Evolutionary conservation across 2,329 filamentous ascomycete genomes (phyloP).

Genomic region (Thermomyces lanuginosus): DNA sequence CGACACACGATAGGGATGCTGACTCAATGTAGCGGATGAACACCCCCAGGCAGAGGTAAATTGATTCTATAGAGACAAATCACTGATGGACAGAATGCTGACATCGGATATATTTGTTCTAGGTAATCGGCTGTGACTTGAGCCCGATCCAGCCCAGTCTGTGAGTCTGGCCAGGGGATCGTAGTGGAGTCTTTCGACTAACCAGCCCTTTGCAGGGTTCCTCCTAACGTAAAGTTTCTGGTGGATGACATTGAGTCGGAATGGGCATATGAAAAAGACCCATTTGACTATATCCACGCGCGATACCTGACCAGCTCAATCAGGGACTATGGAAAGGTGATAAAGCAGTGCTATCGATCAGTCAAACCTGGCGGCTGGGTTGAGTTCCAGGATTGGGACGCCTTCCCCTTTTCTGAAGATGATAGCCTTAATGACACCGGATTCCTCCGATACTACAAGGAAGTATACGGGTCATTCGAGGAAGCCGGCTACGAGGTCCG

Average conservation of each 20-base stretch:
- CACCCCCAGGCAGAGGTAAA: constrained; percentile 12
- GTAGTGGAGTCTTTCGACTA: too few species aligned
- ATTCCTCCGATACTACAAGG: too few species aligned
- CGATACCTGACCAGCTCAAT: constrained; percentile 27
- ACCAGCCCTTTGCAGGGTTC: constrained; percentile 21
- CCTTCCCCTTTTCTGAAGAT: constrained; percentile 28
- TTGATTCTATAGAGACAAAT: too few species aligned
- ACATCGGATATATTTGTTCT: too few species aligned
- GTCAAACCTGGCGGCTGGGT: constrained; percentile 31
- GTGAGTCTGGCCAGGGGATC: too few species aligned
- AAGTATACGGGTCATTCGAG: too few species aligned
- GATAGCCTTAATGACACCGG: too few species aligned
- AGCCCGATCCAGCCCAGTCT: constrained; percentile 6
- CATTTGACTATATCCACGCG: constrained; percentile 28
- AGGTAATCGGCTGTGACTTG: constrained; percentile 6
- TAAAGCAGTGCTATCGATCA: constrained; percentile 22
- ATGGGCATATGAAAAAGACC: constrained; percentile 17
- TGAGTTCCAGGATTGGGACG: constrained; percentile 30
- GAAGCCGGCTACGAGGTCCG: too few species aligned
- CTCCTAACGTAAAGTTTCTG: constrained; percentile 30
- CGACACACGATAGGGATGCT: too few species aligned
- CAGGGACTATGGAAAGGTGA: constrained; percentile 16
- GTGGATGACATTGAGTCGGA: constrained; percentile 10
- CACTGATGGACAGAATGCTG: too few species aligned
- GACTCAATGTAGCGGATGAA: too few species aligned